Conservation (phyloP, 1,139 yeast species). For the Candida gigantensis region DNA sequence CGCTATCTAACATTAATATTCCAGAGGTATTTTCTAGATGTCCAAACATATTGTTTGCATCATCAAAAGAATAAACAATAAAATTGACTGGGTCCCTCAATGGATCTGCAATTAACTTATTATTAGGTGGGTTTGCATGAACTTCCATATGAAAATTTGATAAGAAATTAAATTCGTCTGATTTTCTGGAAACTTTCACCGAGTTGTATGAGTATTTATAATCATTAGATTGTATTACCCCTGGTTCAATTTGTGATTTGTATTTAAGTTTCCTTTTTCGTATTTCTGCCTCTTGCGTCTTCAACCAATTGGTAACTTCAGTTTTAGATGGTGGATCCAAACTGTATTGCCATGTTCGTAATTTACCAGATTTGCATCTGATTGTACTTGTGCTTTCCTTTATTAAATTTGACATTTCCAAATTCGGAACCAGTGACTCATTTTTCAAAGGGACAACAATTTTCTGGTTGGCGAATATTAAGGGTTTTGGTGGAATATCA, state of each 20-base stretch:
- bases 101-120: slow-evolving; percentile 64
- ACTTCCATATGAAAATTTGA: slow-evolving; percentile 65
- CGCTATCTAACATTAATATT: slow-evolving; percentile 16
- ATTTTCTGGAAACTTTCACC: slow-evolving; percentile 36
- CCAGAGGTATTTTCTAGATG: slow-evolving; percentile 19
- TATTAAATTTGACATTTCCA: slow-evolving; percentile 16
- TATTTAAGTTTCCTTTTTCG: slow-evolving; percentile 21
- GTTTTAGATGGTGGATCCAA: slow-evolving; percentile 32
- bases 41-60: slow-evolving; percentile 35
- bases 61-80: slow-evolving; percentile 65
- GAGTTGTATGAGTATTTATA: slow-evolving; percentile 36
- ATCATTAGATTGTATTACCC: slow-evolving; percentile 39
- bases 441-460: slow-evolving; percentile 41
- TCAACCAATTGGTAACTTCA: slow-evolving; percentile 23
- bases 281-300: slow-evolving; percentile 19
- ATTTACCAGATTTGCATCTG: neutral
- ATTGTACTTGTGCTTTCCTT: neutral
- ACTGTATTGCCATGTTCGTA: slow-evolving; percentile 30
- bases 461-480: slow-evolving; percentile 67
- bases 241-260: slow-evolving; percentile 53
- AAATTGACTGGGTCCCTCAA: slow-evolving; percentile 54
- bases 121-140: slow-evolving; percentile 56
- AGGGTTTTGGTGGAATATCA: slow-evolving; percentile 57
- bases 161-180: slow-evolving; percentile 49
- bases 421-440: slow-evolving; percentile 14